These are phyloP conservation scores for Diplocarpon rosae DNA, from an alignment of 2,329 filamentous ascomycete genomes.

Conservation along the genomic window DNA sequence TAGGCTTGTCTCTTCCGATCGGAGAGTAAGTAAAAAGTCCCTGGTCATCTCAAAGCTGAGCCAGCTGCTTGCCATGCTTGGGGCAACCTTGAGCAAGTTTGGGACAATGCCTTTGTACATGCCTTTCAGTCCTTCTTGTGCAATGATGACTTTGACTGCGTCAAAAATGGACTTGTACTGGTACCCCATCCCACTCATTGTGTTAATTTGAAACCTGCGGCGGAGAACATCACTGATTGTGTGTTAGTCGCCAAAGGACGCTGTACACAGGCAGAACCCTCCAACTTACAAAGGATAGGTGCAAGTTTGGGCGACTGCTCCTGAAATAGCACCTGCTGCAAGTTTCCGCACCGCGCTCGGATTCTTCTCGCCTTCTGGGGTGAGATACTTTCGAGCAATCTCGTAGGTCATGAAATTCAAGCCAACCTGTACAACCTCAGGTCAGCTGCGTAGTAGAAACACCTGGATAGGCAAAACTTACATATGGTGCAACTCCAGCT, in stretches of 20 bases:
- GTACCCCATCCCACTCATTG: conserved; percentile 97
- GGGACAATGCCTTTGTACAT: conserved; percentile 95
- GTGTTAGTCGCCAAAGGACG: conserved; percentile 19
- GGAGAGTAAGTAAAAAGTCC: conserved; percentile 65
- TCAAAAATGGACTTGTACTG: conserved; percentile 82
- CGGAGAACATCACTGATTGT: conserved; percentile 69
- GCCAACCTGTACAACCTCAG: conserved; percentile 50
- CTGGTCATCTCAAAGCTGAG: conserved; percentile 90
- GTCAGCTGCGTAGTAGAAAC: conserved; percentile 1
- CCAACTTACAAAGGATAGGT: conserved; percentile 87
- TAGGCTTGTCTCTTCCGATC: conserved; percentile 28
- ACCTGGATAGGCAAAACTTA: conserved; percentile 29
- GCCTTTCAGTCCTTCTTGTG: conserved; percentile 72
- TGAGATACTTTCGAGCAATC: conserved; percentile 71
- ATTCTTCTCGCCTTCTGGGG: conserved; percentile 76
- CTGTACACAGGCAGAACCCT: background rate
- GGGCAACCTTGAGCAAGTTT: conserved; percentile 91
- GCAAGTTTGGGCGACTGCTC: conserved; percentile 90
- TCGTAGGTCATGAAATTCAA: conserved; percentile 99
- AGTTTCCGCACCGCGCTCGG: conserved; percentile 73
- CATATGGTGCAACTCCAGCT: conserved; percentile 90
- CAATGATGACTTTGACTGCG: conserved; percentile 69
- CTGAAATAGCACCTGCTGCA: conserved; percentile 83
- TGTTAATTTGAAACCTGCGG: conserved; percentile 94
- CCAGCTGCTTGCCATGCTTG: conserved; percentile 98